A percentile compares a stretch with the other conserved stretches of the same genome.
phyloP scores from a whole-genome alignment of 257 asterid genomes.

The Solanum chiquidenum region DNA sequence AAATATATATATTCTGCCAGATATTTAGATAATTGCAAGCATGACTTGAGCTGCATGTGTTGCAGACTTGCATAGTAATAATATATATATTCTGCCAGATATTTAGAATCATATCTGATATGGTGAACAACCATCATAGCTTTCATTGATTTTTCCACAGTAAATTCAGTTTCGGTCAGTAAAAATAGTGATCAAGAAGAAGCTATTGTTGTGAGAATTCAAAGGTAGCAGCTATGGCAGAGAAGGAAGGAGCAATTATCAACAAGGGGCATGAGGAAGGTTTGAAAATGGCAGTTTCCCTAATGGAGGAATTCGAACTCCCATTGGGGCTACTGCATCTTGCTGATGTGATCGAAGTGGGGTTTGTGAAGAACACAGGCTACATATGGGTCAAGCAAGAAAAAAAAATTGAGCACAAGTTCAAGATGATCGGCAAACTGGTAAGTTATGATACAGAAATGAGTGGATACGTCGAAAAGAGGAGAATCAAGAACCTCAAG shows the following conservation, averaged over 20 bases:
- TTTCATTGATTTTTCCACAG: constrained; percentile 17
- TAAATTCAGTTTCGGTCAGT: neutral
- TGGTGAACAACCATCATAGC: neutral
- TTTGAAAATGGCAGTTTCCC: constrained; percentile 28
- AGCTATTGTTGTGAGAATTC: neutral
- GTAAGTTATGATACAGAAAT: constrained; percentile 47
- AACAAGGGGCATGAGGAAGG: constrained; percentile 52
- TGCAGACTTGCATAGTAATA: too few relatives aligned
- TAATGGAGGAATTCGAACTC: constrained; percentile 62
- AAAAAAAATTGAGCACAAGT: constrained; percentile 53
- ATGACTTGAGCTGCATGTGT: too few relatives aligned
- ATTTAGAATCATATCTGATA: neutral
- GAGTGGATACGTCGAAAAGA: constrained; percentile 40
- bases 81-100: too few relatives aligned
- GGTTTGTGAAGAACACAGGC: constrained; percentile 48
- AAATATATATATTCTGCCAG: too few relatives aligned
- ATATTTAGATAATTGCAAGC: too few relatives aligned
- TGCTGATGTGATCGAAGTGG: constrained; percentile 57
- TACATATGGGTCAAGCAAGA: constrained; percentile 67
- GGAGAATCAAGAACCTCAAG: constrained; percentile 60
- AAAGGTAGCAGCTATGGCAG: constrained; percentile 34
- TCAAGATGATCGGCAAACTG: constrained; percentile 49
- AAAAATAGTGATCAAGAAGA: neutral
- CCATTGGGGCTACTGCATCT: constrained; percentile 68
- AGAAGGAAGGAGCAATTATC: constrained; percentile 51